Percentiles rank a stretch among this genome's conserved stretches.
Conservation (phyloP, 805 yeast species). For the Komagataella kurtzmanii region DNA sequence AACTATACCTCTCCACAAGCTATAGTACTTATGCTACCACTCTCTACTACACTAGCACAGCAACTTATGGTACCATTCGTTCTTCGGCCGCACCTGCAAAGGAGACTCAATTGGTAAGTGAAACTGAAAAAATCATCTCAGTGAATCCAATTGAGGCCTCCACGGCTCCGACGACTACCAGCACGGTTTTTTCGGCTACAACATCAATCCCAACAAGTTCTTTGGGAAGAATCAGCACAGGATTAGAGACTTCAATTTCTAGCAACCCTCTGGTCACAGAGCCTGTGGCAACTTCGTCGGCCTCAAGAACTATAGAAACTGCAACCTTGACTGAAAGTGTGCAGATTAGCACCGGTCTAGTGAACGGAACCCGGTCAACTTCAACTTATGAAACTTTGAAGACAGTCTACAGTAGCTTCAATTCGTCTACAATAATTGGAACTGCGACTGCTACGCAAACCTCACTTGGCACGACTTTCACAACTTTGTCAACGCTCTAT, state of each 20-base stretch:
- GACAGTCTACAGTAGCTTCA: neutral
- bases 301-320: neutral
- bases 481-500: neutral
- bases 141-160: neutral
- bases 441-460: neutral
- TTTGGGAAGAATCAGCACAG: neutral
- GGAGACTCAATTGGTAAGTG: neutral
- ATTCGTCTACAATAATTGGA: neutral
- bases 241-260: neutral
- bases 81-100: neutral
- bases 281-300: neutral
- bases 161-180: constrained; percentile 4
- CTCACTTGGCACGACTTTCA: neutral
- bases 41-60: neutral
- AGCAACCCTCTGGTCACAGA: neutral
- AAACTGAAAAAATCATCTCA: neutral
- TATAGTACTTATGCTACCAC: neutral
- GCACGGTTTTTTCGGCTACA: constrained; percentile 5
- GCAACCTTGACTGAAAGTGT: neutral
- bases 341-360: neutral
- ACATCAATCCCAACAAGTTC: neutral
- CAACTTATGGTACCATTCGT: neutral
- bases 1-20: neutral
- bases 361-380: neutral
- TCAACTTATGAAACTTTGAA: neutral